phyloP scores from a whole-genome alignment of 768 basidiomycete genomes.

The Phanerochaete carnosa region DNA sequence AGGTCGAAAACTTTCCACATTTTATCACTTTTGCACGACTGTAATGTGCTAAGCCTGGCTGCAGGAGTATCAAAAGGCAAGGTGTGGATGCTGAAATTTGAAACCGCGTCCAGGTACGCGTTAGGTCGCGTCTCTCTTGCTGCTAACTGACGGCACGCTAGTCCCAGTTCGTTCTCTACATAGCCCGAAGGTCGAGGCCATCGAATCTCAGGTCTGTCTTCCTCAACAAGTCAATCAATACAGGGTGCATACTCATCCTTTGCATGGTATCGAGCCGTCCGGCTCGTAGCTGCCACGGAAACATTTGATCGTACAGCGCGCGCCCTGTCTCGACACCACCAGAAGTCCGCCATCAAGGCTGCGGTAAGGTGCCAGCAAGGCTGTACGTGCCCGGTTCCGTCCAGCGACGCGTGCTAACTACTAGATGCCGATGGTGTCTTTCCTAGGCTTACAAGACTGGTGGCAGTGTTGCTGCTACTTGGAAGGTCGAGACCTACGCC shows the following conservation, averaged over 20 bases:
- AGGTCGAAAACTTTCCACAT: neutral
- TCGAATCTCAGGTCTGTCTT: neutral
- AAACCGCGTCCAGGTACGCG: slow-evolving; percentile 51
- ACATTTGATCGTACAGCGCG: neutral
- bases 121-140: neutral
- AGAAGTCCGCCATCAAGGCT: neutral
- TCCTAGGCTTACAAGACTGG: neutral
- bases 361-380: neutral
- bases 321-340: neutral
- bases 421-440: no score
- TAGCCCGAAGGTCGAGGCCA: neutral
- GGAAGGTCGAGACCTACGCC: neutral
- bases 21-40: neutral
- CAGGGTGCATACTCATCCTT: neutral
- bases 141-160: no score
- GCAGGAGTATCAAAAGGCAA: slow-evolving; percentile 51
- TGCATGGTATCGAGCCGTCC: no score
- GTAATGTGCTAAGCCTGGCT: slow-evolving; percentile 42
- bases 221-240: neutral
- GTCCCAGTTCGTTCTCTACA: no score
- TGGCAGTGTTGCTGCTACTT: neutral
- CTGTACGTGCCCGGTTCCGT: neutral
- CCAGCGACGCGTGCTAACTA: neutral
- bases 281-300: neutral
- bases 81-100: slow-evolving; percentile 58